Evolutionary conservation across 176 grass and related monocot genomes (phyloP), one percentile per base, ranked within the genome.

Genomic region (Carex scoparia): DNA sequence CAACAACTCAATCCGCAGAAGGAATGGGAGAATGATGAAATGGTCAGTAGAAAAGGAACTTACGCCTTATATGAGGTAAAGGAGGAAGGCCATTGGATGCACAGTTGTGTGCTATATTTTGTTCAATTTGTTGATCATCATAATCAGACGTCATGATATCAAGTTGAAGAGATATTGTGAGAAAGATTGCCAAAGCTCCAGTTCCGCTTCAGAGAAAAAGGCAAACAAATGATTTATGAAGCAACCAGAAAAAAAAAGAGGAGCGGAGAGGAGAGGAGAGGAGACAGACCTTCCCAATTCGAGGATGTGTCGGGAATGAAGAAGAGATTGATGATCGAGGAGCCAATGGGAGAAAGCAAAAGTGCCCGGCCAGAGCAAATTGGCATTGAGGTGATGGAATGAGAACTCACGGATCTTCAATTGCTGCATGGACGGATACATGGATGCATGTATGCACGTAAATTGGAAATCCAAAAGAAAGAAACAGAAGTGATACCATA

Each of bases 111-210:
- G 91, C 85, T 81, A 98, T 98, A 87, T 98, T 98, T 33, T 93
- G 84, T 88, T 98, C 91, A 54, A 98, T 98, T 38, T 98, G 92
- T 72, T 61, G 72, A 87, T 94, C 95, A 68, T 93, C 89, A 40
- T 93, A 98, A 82, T 98, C 95, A 82, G 93, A 93, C 0, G 95
- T 98, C 31, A 89, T 98, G 76, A 94, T 94, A 74, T 98, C 92
- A 31, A 98, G 86, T 38, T 65, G 74, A 86, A 93, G 89, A 63
- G 88, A 79, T 88, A 62, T 93, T 38, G 33, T 69, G 46, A 94
- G 82, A 87, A 94, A 98, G 67, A 94, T 92, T 3, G 95, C 89
- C 46, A 98, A 85, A 86, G 93, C 93, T 89, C 95, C 93, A 12
- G 93, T 98, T 62, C 93, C 95, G 87, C 95, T 98, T 78, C 14